A percentile compares a stretch with the other conserved stretches of the same genome.
Evolutionary conservation across 108 stramenopile genomes (phyloP).

Genomic region (Parietichytrium sp.): DNA sequence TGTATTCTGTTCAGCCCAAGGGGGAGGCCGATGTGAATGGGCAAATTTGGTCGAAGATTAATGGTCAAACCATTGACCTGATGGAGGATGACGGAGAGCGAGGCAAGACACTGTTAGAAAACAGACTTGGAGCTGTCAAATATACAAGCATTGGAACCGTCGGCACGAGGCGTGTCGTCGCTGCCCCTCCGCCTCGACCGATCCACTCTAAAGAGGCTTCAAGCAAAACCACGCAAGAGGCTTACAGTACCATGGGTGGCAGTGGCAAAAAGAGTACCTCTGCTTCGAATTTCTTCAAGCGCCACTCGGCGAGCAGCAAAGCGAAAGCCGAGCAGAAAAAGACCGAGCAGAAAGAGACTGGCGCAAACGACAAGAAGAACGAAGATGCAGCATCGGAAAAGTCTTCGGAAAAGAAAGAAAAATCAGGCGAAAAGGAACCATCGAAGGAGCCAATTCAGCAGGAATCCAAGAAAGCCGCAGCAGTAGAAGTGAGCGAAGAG

Average conservation of each 20-base stretch:
- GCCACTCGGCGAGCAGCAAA: not conserved
- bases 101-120: not conserved
- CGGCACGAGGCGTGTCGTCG: slow-evolving; percentile 3
- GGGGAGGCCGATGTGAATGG: not conserved
- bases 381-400: not conserved
- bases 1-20: not conserved
- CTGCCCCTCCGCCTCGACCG: not conserved
- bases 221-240: no score
- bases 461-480: no score
- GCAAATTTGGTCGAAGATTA: not conserved
- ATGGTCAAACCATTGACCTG: not conserved
- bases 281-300: not conserved
- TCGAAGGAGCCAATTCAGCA: no score
- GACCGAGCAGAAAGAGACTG: not conserved
- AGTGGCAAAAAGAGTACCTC: not conserved
- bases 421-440: no score
- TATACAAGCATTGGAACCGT: not conserved
- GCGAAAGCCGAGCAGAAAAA: not conserved
- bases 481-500: no score
- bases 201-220: no score
- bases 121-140: slow-evolving; percentile 21
- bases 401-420: not conserved
- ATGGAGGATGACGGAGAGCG: not conserved
- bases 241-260: not conserved
- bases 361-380: not conserved